Evolutionary conservation across 768 basidiomycete genomes (phyloP).

Genomic region (Hericium rajendrae): DNA sequence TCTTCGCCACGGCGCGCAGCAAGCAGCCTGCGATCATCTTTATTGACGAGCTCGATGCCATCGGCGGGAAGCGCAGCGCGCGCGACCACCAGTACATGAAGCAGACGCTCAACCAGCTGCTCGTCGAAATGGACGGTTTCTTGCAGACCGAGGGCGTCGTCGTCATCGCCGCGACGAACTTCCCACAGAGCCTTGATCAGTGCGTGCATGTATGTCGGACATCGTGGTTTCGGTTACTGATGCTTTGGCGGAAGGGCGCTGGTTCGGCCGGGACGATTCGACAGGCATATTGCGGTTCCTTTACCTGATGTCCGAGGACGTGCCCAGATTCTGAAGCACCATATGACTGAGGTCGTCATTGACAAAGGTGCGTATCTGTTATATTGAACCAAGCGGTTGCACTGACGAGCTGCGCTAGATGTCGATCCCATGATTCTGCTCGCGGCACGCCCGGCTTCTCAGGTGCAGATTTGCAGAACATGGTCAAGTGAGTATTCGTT

Average conservation of each 20-base stretch:
- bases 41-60: constrained; percentile 93
- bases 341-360: constrained; percentile 72
- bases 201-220: constrained; percentile 27
- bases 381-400: background rate
- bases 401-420: constrained; percentile 28
- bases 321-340: constrained; percentile 86
- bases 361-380: constrained; percentile 34
- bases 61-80: constrained; percentile 80
- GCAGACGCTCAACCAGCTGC: constrained; percentile 90
- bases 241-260: constrained; percentile 54
- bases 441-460: constrained; percentile 94
- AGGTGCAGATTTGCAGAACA: constrained; percentile 93
- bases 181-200: constrained; percentile 90
- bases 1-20: constrained; percentile 90
- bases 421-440: constrained; percentile 85
- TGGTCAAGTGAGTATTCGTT: constrained; percentile 71
- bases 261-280: constrained; percentile 93
- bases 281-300: constrained; percentile 85
- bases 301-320: constrained; percentile 92
- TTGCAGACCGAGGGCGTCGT: constrained; percentile 88
- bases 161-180: constrained; percentile 96
- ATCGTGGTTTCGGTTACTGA: background rate
- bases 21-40: constrained; percentile 97
- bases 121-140: constrained; percentile 98
- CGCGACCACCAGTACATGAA: constrained; percentile 87